Evolutionary conservation across 306 rosid species (phyloP).

Genomic region (Calophaca sinica): DNA sequence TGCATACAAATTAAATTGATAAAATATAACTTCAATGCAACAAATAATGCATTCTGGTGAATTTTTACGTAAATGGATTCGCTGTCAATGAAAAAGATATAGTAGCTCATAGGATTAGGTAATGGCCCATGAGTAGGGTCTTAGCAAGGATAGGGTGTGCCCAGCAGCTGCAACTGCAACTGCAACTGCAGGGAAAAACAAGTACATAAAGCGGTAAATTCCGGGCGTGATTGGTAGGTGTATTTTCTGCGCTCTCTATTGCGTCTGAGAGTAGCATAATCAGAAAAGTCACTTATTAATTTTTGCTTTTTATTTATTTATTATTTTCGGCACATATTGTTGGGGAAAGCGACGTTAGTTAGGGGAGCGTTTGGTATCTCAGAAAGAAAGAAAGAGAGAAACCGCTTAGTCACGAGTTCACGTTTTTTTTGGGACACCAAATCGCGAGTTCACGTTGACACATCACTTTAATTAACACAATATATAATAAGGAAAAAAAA

Average conservation of each 20-base stretch:
- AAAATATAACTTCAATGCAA: too few relatives aligned
- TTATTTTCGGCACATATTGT: not conserved
- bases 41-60: too few relatives aligned
- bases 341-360: not conserved
- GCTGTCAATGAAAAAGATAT: too few relatives aligned
- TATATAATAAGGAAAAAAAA: too few relatives aligned
- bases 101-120: too few relatives aligned
- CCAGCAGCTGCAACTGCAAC: not conserved
- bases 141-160: too few relatives aligned
- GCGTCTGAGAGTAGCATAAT: slow-evolving; percentile 46
- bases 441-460: too few relatives aligned
- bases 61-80: too few relatives aligned
- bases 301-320: not conserved
- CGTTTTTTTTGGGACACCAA: not conserved
- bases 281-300: not conserved
- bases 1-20: too few relatives aligned
- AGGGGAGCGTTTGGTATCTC: slow-evolving; percentile 6
- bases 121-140: too few relatives aligned
- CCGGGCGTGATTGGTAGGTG: slow-evolving; percentile 48
- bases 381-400: not conserved
- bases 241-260: not conserved
- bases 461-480: too few relatives aligned
- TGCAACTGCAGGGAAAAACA: slow-evolving; percentile 24
- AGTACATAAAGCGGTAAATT: slow-evolving; percentile 49
- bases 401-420: not conserved